These are phyloP conservation scores for Retiboletus flavoniger DNA, from an alignment of 1,284 basidiomycete genomes.

Conservation along the genomic window DNA sequence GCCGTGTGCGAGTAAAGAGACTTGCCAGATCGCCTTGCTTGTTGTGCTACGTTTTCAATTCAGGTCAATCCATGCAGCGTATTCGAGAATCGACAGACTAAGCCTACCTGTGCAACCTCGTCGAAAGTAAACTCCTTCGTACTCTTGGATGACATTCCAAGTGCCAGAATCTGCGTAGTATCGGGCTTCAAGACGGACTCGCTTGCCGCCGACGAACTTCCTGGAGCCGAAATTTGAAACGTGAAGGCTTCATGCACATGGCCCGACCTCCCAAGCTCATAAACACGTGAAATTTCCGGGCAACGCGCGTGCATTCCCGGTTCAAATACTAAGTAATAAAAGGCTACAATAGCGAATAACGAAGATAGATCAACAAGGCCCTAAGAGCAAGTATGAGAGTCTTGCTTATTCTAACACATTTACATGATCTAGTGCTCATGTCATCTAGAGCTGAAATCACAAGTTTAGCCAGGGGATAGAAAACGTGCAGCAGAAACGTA, in stretches of 20 bases:
- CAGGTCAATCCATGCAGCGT: not conserved
- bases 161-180: not conserved
- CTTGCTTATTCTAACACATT: not conserved
- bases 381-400: not conserved
- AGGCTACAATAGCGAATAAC: slow-evolving; percentile 5
- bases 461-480: not conserved
- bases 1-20: not conserved
- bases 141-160: slow-evolving; percentile 32
- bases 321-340: not conserved
- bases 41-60: slow-evolving; percentile 57
- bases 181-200: not conserved
- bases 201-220: no score
- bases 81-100: not conserved
- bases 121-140: slow-evolving; percentile 45
- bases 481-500: slow-evolving; percentile 33
- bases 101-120: slow-evolving; percentile 52
- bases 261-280: not conserved
- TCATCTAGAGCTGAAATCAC: slow-evolving; percentile 21
- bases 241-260: no score
- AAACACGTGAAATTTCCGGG: slow-evolving; percentile 5
- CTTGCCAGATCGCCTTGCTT: slow-evolving; percentile 68
- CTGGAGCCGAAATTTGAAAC: no score
- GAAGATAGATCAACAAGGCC: not conserved
- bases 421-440: not conserved
- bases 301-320: not conserved